Conservation (phyloP, 805 yeast species). For the Myxozyma sirexii region DNA sequence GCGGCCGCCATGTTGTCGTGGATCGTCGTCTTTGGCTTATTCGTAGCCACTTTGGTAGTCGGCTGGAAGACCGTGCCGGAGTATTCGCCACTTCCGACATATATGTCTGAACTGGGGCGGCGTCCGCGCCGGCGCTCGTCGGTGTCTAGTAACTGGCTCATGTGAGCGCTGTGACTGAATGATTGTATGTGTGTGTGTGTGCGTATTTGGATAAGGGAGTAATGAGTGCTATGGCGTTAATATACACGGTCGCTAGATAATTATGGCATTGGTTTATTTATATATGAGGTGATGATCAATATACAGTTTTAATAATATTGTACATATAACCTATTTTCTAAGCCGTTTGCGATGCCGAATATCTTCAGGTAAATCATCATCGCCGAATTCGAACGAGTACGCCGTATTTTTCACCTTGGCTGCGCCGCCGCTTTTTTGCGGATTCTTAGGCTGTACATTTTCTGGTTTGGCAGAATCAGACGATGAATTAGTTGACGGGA, state of each 20-base stretch:
- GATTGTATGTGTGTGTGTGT: not conserved
- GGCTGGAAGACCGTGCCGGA: conserved; percentile 21
- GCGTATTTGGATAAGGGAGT: not conserved
- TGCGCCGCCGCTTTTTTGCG: not conserved
- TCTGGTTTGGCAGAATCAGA: not conserved
- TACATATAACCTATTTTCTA: not conserved
- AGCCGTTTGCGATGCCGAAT: not conserved
- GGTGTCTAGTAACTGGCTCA: conserved; percentile 12
- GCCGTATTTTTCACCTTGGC: not conserved
- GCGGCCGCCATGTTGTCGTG: conserved; percentile 13
- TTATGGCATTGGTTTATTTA: too few relatives aligned
- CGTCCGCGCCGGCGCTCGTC: conserved; percentile 1
- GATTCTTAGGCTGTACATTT: not conserved
- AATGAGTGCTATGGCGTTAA: not conserved
- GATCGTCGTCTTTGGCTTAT: conserved; percentile 6
- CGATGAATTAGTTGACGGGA: conserved; percentile 3
- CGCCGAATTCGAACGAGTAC: conserved; percentile 5
- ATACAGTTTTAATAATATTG: not conserved
- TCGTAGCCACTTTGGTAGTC: conserved; percentile 19
- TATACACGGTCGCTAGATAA: too few relatives aligned
- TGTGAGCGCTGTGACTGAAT: not conserved
- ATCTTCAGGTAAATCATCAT: conserved; percentile 1
- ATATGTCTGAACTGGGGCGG: conserved; percentile 1
- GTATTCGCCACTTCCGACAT: conserved; percentile 10
- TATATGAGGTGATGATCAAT: too few relatives aligned